A percentile compares a stretch with the other conserved stretches of the same genome.
Evolutionary conservation across 1,284 basidiomycete genomes (phyloP).

Genomic region (Cutaneotrichosporon arboriforme): DNA sequence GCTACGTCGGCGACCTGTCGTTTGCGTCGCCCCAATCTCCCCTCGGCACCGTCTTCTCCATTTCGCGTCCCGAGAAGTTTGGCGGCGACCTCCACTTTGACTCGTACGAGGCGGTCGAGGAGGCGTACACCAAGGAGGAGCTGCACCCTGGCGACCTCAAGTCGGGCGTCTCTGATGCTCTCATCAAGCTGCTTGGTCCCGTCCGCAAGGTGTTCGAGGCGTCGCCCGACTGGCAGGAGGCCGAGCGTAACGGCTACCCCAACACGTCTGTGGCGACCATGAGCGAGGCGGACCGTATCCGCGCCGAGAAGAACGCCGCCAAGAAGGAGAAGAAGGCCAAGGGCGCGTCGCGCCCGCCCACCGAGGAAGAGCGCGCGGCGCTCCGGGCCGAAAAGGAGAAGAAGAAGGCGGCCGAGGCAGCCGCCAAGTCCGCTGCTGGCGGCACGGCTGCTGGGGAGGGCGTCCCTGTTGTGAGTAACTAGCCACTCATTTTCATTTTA

Average conservation of each 20-base stretch:
- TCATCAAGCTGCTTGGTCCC: constrained; percentile 73
- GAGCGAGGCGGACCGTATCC: constrained; percentile 18
- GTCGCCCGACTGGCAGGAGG: constrained; percentile 73
- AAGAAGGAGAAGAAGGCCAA: constrained; percentile 17
- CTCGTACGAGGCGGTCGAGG: constrained; percentile 62
- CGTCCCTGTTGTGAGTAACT: constrained; percentile 6
- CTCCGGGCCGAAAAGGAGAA: constrained; percentile 40
- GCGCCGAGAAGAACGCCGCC: constrained; percentile 26
- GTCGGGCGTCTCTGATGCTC: constrained; percentile 67
- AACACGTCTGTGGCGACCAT: constrained; percentile 50
- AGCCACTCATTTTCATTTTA: neutral
- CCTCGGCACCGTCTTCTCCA: constrained; percentile 73
- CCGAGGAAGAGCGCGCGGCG: constrained; percentile 43
- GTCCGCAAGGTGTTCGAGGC: constrained; percentile 71
- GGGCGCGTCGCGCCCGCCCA: constrained; percentile 28
- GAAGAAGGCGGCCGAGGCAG: constrained; percentile 41
- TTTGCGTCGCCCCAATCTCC: constrained; percentile 67
- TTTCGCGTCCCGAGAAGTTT: constrained; percentile 69
- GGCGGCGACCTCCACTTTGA: constrained; percentile 78
- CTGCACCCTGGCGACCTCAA: constrained; percentile 92
- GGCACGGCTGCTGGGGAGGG: constrained; percentile 15
- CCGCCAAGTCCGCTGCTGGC: constrained; percentile 23
- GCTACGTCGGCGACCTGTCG: constrained; percentile 47
- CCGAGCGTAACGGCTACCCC: constrained; percentile 79
- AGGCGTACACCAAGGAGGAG: constrained; percentile 69